phyloP scores from a whole-genome alignment of 2,329 filamentous ascomycete species.

The Grosmannia penicillata region DNA sequence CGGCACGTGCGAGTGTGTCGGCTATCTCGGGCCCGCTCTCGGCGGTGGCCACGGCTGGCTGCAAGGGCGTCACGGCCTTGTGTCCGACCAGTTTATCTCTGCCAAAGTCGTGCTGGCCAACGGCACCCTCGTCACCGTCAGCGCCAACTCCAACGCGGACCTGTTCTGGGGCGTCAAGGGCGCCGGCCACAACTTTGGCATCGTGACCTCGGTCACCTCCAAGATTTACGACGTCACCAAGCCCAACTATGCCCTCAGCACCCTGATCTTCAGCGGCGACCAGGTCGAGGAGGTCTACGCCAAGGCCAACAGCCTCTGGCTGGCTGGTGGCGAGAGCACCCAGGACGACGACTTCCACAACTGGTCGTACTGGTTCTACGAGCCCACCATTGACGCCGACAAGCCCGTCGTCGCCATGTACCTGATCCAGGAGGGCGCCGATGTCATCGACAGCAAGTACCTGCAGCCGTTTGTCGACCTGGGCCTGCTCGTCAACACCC shows the following conservation, averaged over 20 bases:
- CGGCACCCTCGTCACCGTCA: conserved; percentile 23
- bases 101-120: conserved; percentile 36
- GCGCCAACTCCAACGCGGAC: conserved; percentile 21
- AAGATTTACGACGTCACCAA: conserved; percentile 28
- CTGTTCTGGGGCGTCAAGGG: conserved; percentile 42
- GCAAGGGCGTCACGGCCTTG: conserved; percentile 36
- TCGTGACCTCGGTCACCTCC: conserved; percentile 27
- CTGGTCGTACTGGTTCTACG: conserved; percentile 32
- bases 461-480: conserved; percentile 27
- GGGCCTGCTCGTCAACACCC: conserved; percentile 19
- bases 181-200: conserved; percentile 44
- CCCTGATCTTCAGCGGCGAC: conserved; percentile 25
- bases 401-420: conserved; percentile 24
- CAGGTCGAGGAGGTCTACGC: conserved; percentile 29
- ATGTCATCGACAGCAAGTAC: conserved; percentile 23
- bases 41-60: conserved; percentile 43
- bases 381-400: conserved; percentile 23
- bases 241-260: conserved; percentile 22
- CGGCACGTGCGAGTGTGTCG: conserved; percentile 35
- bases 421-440: conserved; percentile 27
- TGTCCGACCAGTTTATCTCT: conserved; percentile 36
- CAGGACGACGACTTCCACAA: conserved; percentile 29
- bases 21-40: conserved; percentile 27
- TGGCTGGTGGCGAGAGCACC: conserved; percentile 19
- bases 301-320: conserved; percentile 24